Conservation (phyloP, 2,329 filamentous ascomycete genomes). For the Stemphylium beticola region DNA sequence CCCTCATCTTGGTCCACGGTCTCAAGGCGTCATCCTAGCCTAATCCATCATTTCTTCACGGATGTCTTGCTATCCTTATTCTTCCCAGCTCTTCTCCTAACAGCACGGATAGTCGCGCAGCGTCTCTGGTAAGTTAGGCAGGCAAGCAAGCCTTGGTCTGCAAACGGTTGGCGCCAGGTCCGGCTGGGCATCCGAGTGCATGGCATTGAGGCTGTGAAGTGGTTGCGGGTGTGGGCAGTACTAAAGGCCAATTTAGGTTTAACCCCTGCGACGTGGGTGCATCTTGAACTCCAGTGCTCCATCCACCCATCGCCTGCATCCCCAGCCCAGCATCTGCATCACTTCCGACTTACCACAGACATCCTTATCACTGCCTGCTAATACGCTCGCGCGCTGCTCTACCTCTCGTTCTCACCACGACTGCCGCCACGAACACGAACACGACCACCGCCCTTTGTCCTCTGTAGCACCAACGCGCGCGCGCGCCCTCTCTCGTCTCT, state of each 20-base stretch:
- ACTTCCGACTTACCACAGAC: conserved; percentile 11
- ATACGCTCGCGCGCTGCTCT: conserved; percentile 14
- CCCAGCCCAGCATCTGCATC: conserved; percentile 21
- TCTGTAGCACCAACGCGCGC: conserved; percentile 33
- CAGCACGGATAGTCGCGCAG: background rate
- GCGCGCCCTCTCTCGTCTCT: conserved; percentile 27
- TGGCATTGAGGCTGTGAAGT: conserved; percentile 21
- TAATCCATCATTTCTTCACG: background rate
- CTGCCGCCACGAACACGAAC: conserved; percentile 2
- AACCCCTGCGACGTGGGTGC: conserved; percentile 12
- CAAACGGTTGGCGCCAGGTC: conserved; percentile 19
- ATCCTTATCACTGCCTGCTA: conserved; percentile 22
- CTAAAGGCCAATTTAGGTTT: conserved; percentile 17
- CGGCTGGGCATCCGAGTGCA: conserved; percentile 7
- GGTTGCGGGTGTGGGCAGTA: conserved; percentile 17
- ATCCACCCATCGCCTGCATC: conserved; percentile 13
- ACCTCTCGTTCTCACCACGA: conserved; percentile 11
- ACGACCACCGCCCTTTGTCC: conserved; percentile 1
- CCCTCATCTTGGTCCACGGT: conserved; percentile 15
- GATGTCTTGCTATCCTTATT: background rate
- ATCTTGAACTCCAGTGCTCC: conserved; percentile 14
- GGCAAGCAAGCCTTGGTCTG: conserved; percentile 6
- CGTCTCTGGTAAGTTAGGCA: conserved; percentile 9
- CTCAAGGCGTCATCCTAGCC: background rate
- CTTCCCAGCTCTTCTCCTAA: background rate